Conservation (phyloP, 1,284 basidiomycete genomes). For the Ustilago cynodontis region DNA sequence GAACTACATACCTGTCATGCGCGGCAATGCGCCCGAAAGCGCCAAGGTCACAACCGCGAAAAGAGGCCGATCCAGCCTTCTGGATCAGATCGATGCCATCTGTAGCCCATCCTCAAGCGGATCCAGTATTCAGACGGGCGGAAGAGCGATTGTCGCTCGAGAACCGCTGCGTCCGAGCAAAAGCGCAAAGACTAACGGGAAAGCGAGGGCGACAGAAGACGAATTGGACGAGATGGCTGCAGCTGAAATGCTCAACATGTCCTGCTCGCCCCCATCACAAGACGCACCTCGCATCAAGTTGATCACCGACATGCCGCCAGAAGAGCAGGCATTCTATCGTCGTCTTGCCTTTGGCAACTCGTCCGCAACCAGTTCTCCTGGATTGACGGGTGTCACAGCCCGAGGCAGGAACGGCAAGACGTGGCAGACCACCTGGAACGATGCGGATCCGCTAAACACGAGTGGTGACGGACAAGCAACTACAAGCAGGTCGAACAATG, state of each 20-base stretch:
- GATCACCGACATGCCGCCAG: conserved; percentile 42
- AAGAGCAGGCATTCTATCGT: conserved; percentile 31
- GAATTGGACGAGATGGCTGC: conserved; percentile 2
- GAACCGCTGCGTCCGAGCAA: conserved; percentile 1
- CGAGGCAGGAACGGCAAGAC: conserved; percentile 40
- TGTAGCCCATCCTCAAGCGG: conserved; percentile 24
- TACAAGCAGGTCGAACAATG: conserved; percentile 5
- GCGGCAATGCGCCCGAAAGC: neutral
- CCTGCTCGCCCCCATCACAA: conserved; percentile 33
- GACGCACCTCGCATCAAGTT: conserved; percentile 19
- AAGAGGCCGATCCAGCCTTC: conserved; percentile 22
- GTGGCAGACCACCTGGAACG: conserved; percentile 45
- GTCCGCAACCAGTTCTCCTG: conserved; percentile 3
- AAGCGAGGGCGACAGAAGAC: neutral
- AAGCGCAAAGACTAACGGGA: conserved; percentile 5
- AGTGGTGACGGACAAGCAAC: neutral
- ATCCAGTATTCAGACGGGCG: conserved; percentile 1
- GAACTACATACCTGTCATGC: neutral
- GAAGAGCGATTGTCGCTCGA: neutral
- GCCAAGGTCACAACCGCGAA: neutral
- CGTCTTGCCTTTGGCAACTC: conserved; percentile 38
- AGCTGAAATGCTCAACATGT: conserved; percentile 20
- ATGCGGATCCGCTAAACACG: neutral
- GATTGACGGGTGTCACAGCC: conserved; percentile 13
- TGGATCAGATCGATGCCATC: conserved; percentile 39